phyloP scores from a whole-genome alignment of 768 basidiomycete genomes.

The Clitopilus passeckerianus region DNA sequence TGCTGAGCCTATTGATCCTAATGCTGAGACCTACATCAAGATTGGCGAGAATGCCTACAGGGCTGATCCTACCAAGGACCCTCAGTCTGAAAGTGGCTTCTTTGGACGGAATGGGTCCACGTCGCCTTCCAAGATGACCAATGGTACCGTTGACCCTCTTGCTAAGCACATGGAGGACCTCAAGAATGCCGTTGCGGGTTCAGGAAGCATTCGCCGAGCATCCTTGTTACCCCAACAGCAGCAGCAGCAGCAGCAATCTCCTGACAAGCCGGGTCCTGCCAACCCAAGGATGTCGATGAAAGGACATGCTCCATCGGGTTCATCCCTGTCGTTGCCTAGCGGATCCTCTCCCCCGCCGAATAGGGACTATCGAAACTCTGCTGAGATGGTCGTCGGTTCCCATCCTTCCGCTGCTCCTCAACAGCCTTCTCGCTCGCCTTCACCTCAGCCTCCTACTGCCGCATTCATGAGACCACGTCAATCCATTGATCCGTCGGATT shows the following conservation, averaged over 20 bases:
- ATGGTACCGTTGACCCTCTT: conserved; percentile 52
- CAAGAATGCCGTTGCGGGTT: conserved; percentile 37
- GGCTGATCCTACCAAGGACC: conserved; percentile 62
- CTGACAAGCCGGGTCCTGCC: conserved; percentile 16
- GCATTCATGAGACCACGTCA: conserved; percentile 71
- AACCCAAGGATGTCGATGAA: conserved; percentile 1
- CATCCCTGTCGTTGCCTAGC: background rate
- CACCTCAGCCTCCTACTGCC: conserved; percentile 70
- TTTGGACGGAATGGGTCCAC: conserved; percentile 17
- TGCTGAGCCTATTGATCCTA: conserved; percentile 61
- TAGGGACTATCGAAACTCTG: conserved; percentile 71
- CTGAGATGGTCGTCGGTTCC: conserved; percentile 72
- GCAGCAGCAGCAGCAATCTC: conserved; percentile 2
- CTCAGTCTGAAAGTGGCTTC: conserved; percentile 40
- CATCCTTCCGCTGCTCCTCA: conserved; percentile 45
- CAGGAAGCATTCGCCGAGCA: conserved; percentile 43
- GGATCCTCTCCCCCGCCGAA: conserved; percentile 21
- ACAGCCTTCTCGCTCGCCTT: conserved; percentile 56
- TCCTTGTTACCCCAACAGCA: conserved; percentile 26
- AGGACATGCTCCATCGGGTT: background rate
- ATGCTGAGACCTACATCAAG: conserved; percentile 62
- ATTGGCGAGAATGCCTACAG: conserved; percentile 65
- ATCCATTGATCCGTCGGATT: conserved; percentile 32
- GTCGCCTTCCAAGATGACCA: conserved; percentile 22
- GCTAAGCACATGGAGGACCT: conserved; percentile 63